Conservation (phyloP, 2,329 filamentous ascomycete species). For the Colletotrichum echinochloae region DNA sequence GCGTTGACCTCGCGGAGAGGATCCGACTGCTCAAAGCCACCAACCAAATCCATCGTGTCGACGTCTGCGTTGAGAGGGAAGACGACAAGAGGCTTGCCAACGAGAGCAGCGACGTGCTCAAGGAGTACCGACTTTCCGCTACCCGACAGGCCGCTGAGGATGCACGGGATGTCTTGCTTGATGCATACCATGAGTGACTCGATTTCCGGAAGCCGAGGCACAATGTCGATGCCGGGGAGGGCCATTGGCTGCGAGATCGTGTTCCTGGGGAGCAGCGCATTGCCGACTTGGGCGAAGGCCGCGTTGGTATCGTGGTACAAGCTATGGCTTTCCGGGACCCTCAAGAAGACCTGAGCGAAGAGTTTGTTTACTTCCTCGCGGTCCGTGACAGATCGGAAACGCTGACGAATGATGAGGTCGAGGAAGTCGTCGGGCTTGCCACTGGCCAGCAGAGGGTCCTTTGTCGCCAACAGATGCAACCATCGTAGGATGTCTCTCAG, state of each 20-base stretch:
- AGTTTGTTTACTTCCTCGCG: slow-evolving; percentile 72
- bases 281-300: slow-evolving; percentile 79
- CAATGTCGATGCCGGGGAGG: slow-evolving; percentile 63
- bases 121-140: slow-evolving; percentile 88
- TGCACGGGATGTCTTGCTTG: slow-evolving; percentile 87
- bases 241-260: slow-evolving; percentile 61
- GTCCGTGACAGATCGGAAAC: slow-evolving; percentile 82
- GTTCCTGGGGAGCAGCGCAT: slow-evolving; percentile 77
- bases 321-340: slow-evolving; percentile 66
- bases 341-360: slow-evolving; percentile 74
- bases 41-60: slow-evolving; percentile 96
- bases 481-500: slow-evolving; percentile 90
- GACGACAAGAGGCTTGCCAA: slow-evolving; percentile 81
- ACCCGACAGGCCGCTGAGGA: slow-evolving; percentile 87
- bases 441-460: slow-evolving; percentile 70
- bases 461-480: slow-evolving; percentile 77
- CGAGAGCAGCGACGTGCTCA: slow-evolving; percentile 81
- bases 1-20: slow-evolving; percentile 77
- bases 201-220: slow-evolving; percentile 74
- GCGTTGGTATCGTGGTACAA: slow-evolving; percentile 79
- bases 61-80: slow-evolving; percentile 95
- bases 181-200: slow-evolving; percentile 91
- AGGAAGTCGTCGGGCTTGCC: slow-evolving; percentile 79
- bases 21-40: slow-evolving; percentile 96
- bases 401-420: slow-evolving; percentile 84